A percentile compares a stretch with the other conserved stretches of the same genome.
Conservation (phyloP, 371 early-diverging fungal species). For the Mortierella sp. region DNA sequence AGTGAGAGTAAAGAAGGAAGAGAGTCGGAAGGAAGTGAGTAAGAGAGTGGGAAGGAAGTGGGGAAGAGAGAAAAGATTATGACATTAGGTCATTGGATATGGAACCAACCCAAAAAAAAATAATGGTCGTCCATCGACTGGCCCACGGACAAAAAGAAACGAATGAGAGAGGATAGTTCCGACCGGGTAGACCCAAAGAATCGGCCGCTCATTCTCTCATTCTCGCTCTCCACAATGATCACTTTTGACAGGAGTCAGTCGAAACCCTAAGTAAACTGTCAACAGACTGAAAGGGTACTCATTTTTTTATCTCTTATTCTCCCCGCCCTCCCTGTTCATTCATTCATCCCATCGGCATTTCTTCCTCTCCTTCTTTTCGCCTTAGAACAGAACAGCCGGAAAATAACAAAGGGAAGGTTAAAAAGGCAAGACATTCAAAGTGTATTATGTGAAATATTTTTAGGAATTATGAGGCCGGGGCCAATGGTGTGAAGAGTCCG, state of each 20-base stretch:
- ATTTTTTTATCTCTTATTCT: background rate
- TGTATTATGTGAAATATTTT: background rate
- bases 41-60: background rate
- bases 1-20: background rate
- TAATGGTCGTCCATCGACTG: background rate
- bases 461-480: background rate
- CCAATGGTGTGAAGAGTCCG: background rate
- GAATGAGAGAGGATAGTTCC: background rate
- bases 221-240: background rate
- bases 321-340: background rate
- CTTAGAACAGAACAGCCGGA: background rate
- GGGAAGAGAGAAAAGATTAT: background rate
- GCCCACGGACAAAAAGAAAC: conserved; percentile 12
- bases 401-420: no score
- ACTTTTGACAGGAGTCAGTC: background rate
- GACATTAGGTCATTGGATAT: background rate
- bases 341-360: background rate
- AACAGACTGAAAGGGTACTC: conserved; percentile 1
- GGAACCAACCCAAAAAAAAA: background rate
- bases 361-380: background rate
- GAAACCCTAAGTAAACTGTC: no score
- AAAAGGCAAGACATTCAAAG: background rate
- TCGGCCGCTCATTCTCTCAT: background rate
- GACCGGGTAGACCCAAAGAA: background rate
- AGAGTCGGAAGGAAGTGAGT: background rate